Evolutionary conservation across 768 basidiomycete genomes (phyloP), one percentile per base, ranked within the genome.

Genomic region (Agaricus sinodeliciosus): DNA sequence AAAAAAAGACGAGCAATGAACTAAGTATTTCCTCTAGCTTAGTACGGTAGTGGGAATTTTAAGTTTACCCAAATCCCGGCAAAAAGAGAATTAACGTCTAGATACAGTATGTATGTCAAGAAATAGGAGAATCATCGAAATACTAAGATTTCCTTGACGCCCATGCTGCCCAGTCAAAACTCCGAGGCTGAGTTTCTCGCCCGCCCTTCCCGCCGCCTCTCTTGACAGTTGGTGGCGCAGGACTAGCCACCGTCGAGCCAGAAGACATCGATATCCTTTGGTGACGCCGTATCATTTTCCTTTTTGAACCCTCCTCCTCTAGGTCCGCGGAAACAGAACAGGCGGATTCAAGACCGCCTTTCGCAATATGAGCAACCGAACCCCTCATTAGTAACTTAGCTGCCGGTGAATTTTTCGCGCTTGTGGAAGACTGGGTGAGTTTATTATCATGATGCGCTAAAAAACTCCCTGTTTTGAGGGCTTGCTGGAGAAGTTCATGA

Each of bases 81-180:
- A 28, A 9, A 28, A 28, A 28, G 28, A 28, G 9, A 28, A 28
- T 28, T 28, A 5, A 28, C 28, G 9, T 9, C 28, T 9, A 28
- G 28, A 9, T 28, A 28, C 28, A n/a, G 36, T 6, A 37, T n/a
- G 36, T 4, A 3, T 13, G 36, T 37, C 36, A n/a, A n/a, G n/a
- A n/a, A n/a, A n/a, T n/a, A n/a, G n/a, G n/a, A n/a, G n/a, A n/a
- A n/a, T 9, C 13, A 35, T 35, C 22, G 22, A 22, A 22, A 35
- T 35, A 35, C 34, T 15, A 39, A 39, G 16, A 39, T 15, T 39
- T 39, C 37, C 41, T 46, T 22, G 49, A 40, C n/a, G 49, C 43
- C 54, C 48, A 54, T 11, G 34, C 44, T 42, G 39, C 46, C 56
- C 56, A 57, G 28, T 57, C 48, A 31, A 57, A 54, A 5, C 36